Evolutionary conservation across 129 eudicot species (phyloP).

Genomic region (Cynara cardunculus): DNA sequence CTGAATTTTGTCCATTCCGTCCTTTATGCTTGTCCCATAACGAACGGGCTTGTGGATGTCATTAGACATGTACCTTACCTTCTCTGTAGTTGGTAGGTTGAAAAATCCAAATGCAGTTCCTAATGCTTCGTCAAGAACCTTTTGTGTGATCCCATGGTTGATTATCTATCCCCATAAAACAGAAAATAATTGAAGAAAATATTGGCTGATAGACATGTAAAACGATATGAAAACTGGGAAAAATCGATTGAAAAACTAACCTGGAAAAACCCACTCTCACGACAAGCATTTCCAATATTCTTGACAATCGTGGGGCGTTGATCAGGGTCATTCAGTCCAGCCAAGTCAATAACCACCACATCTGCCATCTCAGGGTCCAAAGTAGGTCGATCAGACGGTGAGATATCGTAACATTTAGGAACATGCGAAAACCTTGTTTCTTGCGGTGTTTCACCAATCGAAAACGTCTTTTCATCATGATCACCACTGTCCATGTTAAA

Average conservation of each 20-base stretch:
- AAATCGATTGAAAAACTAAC: constrained; percentile 19
- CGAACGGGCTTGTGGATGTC: constrained; percentile 70
- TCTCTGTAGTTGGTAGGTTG: constrained; percentile 39
- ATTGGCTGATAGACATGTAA: background rate
- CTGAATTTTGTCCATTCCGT: constrained; percentile 66
- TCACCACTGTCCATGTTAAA: constrained; percentile 28
- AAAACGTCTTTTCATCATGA: constrained; percentile 20
- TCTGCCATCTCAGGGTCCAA: constrained; percentile 19
- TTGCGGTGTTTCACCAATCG: constrained; percentile 55
- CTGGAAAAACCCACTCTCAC: constrained; percentile 56
- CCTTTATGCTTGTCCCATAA: constrained; percentile 57
- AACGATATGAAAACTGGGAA: background rate
- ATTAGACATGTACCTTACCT: constrained; percentile 50
- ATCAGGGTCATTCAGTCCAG: constrained; percentile 33
- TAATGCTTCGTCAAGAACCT: constrained; percentile 51
- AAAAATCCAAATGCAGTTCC: constrained; percentile 45
- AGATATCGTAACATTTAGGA: constrained; percentile 45
- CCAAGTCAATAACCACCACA: constrained; percentile 45
- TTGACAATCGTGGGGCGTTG: constrained; percentile 27
- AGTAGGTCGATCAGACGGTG: constrained; percentile 29
- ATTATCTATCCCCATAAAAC: constrained; percentile 25
- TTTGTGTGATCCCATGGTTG: constrained; percentile 63
- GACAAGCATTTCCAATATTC: constrained; percentile 47
- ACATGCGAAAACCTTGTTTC: constrained; percentile 47
- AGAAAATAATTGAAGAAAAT: background rate